These are phyloP conservation scores for Zygosaccharomyces kombuchaensis DNA, from an alignment of 805 yeast species.

Conservation along the genomic window DNA sequence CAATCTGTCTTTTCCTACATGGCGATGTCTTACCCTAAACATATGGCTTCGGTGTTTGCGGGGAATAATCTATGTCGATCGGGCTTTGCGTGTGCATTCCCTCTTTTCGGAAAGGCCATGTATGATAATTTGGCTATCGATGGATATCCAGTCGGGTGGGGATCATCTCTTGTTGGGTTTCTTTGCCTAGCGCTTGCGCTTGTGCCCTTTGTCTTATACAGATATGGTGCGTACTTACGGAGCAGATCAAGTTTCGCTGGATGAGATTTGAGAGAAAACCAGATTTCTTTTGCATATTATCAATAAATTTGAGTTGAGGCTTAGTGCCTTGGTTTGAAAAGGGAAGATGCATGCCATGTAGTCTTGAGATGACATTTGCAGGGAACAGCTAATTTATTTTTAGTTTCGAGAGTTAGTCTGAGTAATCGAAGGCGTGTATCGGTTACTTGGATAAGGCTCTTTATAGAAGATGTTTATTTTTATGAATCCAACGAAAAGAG, in stretches of 20 bases:
- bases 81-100: conserved; percentile 53
- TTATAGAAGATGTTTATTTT: too few relatives aligned
- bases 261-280: background rate
- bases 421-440: too few relatives aligned
- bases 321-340: too few relatives aligned
- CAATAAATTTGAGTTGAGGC: too few relatives aligned
- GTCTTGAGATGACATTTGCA: too few relatives aligned
- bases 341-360: too few relatives aligned
- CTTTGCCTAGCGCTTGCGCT: conserved; percentile 40
- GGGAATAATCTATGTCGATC: conserved; percentile 50
- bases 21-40: conserved; percentile 44
- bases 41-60: conserved; percentile 56
- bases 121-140: conserved; percentile 46
- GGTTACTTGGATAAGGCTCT: too few relatives aligned
- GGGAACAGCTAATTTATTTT: too few relatives aligned
- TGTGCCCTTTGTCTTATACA: conserved; percentile 45
- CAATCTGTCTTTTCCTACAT: conserved; percentile 50
- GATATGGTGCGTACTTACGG: conserved; percentile 43
- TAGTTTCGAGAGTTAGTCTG: too few relatives aligned
- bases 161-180: conserved; percentile 46
- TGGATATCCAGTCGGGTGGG: conserved; percentile 58
- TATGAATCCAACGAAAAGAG: too few relatives aligned
- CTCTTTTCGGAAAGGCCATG: conserved; percentile 59
- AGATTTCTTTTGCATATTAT: too few relatives aligned
- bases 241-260: conserved; percentile 41